A percentile compares a stretch with the other conserved stretches of the same genome.
Evolutionary conservation across 2,329 filamentous ascomycete species (phyloP).

Genomic region (Venturia effusa): DNA sequence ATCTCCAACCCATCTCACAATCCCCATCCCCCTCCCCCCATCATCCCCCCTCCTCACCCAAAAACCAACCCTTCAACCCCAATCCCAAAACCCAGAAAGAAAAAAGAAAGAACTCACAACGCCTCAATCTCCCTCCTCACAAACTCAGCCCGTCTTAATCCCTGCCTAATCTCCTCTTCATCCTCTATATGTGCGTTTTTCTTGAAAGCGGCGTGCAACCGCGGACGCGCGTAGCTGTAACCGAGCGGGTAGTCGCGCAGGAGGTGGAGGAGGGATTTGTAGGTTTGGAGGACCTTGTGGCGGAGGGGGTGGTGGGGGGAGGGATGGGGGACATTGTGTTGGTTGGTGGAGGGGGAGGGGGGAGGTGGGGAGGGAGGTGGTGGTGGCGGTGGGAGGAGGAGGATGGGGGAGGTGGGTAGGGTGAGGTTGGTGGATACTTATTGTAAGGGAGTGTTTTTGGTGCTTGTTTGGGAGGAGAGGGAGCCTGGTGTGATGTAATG

Average conservation of each 20-base stretch:
- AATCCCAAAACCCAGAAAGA: neutral
- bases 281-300: slow-evolving; percentile 70
- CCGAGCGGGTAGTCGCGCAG: slow-evolving; percentile 82
- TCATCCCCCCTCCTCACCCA: no score
- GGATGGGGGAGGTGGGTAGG: neutral
- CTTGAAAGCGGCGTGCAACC: slow-evolving; percentile 77
- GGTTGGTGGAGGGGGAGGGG: neutral
- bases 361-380: neutral
- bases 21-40: no score
- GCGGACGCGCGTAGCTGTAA: slow-evolving; percentile 67
- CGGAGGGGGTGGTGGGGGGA: slow-evolving; percentile 48
- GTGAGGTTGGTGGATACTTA: neutral
- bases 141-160: slow-evolving; percentile 69
- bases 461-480: neutral
- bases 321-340: neutral
- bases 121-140: slow-evolving; percentile 95
- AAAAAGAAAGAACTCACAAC: slow-evolving; percentile 51
- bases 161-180: slow-evolving; percentile 63
- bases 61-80: neutral
- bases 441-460: no score
- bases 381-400: neutral
- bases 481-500: no score
- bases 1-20: no score
- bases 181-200: slow-evolving; percentile 60
- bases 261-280: slow-evolving; percentile 83